A percentile compares a stretch with the other conserved stretches of the same genome.
These are phyloP conservation scores for Lavandula angustifolia DNA, from an alignment of 257 asterid species.

Conservation along the genomic window DNA sequence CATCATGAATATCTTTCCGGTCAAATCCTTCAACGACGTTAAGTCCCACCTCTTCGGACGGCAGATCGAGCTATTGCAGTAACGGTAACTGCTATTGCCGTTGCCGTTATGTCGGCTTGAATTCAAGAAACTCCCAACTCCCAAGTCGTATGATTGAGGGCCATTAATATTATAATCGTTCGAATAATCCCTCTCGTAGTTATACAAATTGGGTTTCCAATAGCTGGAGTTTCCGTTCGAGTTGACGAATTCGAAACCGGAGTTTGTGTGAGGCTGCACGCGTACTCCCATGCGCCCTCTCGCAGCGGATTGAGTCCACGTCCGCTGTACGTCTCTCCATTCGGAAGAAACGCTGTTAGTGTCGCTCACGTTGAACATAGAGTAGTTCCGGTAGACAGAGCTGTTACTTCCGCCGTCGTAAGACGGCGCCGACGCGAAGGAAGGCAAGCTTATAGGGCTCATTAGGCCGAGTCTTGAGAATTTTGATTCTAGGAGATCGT, in stretches of 20 bases:
- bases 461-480: constrained; percentile 33
- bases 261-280: constrained; percentile 4
- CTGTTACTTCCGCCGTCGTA: background rate
- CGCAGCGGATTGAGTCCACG: constrained; percentile 46
- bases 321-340: constrained; percentile 29
- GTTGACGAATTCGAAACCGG: background rate
- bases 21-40: constrained; percentile 34
- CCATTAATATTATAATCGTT: background rate
- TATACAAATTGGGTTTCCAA: background rate
- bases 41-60: background rate
- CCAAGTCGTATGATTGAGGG: background rate
- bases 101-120: background rate
- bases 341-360: background rate
- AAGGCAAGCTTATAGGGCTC: background rate
- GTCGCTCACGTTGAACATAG: background rate
- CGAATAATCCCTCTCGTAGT: constrained; percentile 2
- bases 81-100: background rate
- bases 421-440: background rate
- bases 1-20: constrained; percentile 37
- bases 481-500: constrained; percentile 19
- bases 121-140: background rate
- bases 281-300: constrained; percentile 32
- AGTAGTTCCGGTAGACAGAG: constrained; percentile 2
- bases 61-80: background rate
- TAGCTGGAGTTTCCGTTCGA: background rate